Evolutionary conservation across 2,329 filamentous ascomycete genomes (phyloP), one percentile per base, ranked within the genome.

Genomic region (Epichloe baconii): DNA sequence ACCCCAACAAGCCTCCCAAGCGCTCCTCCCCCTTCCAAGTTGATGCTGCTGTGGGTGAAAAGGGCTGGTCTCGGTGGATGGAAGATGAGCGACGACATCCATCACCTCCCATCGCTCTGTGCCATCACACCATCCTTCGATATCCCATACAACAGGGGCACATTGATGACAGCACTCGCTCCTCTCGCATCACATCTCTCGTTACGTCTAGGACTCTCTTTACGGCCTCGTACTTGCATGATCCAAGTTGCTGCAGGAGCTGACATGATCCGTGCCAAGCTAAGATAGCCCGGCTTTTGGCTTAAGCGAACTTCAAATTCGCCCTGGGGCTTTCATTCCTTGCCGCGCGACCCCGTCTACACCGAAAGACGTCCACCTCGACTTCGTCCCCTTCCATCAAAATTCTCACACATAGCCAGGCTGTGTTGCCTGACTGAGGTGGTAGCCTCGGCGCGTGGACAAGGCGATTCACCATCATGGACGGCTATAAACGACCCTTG

Each of bases 401-500:
- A n/a, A 31, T n/a, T 14, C 26, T 12, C 34, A 46, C 15, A 15
- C 19, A 46, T 15, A 21, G 34, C 44, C 44, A 23, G 34, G 34
- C 45, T 17, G 34, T 19, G 17, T 37, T n/a, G 26, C 37, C 45
- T 40, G 35, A 17, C 45, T 40, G 35, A 17, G 45, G 45, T 40
- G 21, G 19, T n/a, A 12, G 36, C 17, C 19, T 5, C 42, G 43
- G 37, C 43, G 36, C 26, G 37, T 19, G 21, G 5, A 41, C 15
- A 26, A 44, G 26, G 11, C 19, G 17, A 37, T n/a, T 17, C 21
- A 7, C 42, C 46, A 47, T 50, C 61, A 68, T 68, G 66, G 66
- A 62, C 56, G 62, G 63, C 57, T 66, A 65, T 53, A 64, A 64
- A 49, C 71, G 71, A 60, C 74, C 78, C 37, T 67, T 78, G 56